Base-by-base conservation (phyloP, 345 rosid species). In the Bruguiera sexangula region DNA sequence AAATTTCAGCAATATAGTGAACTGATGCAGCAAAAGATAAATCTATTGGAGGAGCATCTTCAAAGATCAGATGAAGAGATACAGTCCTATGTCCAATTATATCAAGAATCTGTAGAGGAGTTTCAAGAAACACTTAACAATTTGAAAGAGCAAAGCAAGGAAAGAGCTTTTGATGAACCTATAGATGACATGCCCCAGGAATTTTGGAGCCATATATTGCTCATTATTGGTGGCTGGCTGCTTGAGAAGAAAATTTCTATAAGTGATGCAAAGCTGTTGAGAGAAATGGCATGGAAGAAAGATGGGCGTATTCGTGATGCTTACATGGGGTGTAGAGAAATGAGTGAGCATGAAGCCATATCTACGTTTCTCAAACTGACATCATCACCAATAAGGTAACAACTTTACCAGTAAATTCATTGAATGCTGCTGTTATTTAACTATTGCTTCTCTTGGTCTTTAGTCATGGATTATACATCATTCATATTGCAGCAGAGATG, bases 401-500 rank as follows among this genome's bases (percentile, higher is more conserved):
- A 19, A 39, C 20, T 75, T 72, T 62, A 57, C 46, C 6, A 61
- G 22, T 39, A 67, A 20, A 55, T 72, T 32, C 34, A 18, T 52
- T 66, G 46, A 60, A 48, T 43, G 43, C 18, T 75, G 20, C 54
- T 34, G 50, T 64, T 78, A n/a, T 53, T 57, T 81, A 74, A 80
- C 73, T 76, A 70, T 52, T 78, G 61, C 55, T 79, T 82, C 65
- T 30, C 46, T 80, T 88, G 73, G 62, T 82, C 76, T 85, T 82
- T 87, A 94, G 99, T 83, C 69, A 88, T 77, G 93, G 96, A 83
- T 83, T 91, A 85, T 76, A 87, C 79, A 78, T 94, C 72, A 77
- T 94, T 75, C 96, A 91, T 77, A 87, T 94, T 66, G 99, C 96
- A 60, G 99, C 96, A 66, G 99, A 91, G 82, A 87, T 94, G 95